Evolutionary conservation across 2,329 filamentous ascomycete genomes (phyloP).

Genomic region (Cladophialophora immunda): DNA sequence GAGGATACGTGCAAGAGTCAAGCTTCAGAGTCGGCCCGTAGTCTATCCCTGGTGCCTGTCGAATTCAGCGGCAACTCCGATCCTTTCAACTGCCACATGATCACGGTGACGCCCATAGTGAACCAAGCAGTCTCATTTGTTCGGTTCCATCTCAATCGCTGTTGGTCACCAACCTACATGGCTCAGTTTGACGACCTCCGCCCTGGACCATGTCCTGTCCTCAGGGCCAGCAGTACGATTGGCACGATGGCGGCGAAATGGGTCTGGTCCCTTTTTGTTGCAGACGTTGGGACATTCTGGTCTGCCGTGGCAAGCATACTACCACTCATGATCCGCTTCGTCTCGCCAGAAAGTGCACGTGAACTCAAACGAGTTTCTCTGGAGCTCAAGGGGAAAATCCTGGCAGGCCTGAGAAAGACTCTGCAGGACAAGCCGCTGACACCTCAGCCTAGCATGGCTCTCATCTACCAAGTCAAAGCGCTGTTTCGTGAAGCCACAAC

Average conservation of each 20-base stretch:
- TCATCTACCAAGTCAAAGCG: constrained; percentile 20
- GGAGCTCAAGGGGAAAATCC: constrained; percentile 8
- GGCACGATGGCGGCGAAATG: neutral
- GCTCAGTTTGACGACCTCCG: neutral
- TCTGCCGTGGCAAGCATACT: constrained; percentile 16
- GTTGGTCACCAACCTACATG: constrained; percentile 9
- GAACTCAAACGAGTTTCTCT: constrained; percentile 7
- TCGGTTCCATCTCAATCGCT: constrained; percentile 9
- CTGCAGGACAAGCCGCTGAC: neutral
- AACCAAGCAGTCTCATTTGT: constrained; percentile 21
- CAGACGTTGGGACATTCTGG: constrained; percentile 10
- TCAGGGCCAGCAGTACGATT: neutral
- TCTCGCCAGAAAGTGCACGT: neutral
- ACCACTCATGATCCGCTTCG: constrained; percentile 3
- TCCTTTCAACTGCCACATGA: constrained; percentile 9
- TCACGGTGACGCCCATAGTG: constrained; percentile 2
- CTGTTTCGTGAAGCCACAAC: constrained; percentile 12
- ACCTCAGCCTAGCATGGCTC: neutral
- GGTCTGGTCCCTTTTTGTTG: constrained; percentile 10
- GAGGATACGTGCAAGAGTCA: neutral
- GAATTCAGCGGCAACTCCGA: constrained; percentile 3
- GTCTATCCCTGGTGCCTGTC: neutral
- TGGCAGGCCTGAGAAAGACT: neutral
- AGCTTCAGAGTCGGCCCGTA: neutral
- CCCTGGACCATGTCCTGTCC: neutral